Evolutionary conservation across 768 basidiomycete species (phyloP), one percentile per base, ranked within the genome.

Genomic region (Baorangia bicolor): DNA sequence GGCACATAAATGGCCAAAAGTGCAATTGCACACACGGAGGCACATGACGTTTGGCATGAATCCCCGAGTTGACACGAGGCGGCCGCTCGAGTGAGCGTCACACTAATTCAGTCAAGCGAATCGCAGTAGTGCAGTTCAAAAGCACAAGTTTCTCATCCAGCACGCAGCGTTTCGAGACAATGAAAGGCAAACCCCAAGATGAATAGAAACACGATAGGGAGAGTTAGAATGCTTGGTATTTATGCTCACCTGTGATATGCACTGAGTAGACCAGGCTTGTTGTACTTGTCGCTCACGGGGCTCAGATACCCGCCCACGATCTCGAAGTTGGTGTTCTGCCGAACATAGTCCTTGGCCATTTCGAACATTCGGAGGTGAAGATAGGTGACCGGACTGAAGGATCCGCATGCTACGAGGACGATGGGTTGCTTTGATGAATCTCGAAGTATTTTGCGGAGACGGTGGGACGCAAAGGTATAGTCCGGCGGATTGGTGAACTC

Each of bases 331-430:
- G 92, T 94, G 72, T 94, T 92, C 64, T 94, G 90, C 49, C 92
- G 85, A 50, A 91, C 85, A 66, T 94, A 94, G 78, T 98, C 97
- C 75, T 89, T 90, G 53, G 96, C 97, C 97, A 99, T 98, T 71
- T 98, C 97, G 74, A 98, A 99, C 94, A 99, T 98, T 62, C 97
- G 91, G 58, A 98, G 84, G 68, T 97, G 94, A 49, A 96, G 88
- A 68, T 94, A 96, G n/a, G 95, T 97, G 59, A 97, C 90, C 12
- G 96, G 96, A 65, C 92, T 95, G 83, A 98, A 98, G 52, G 93
- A 96, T 28, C 96, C 97, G 68, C 97, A 99, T 43, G 94, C 97
- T 56, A 99, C 93, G 59, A 97, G 86, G 52, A 94, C 91, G 62
- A 97, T 75, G n/a, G 94, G 96, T 9, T 87, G 86, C 74, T 88